These are phyloP conservation scores for Phialemoniopsis sp. DNA, from an alignment of 2,329 filamentous ascomycete genomes.

Conservation along the genomic window DNA sequence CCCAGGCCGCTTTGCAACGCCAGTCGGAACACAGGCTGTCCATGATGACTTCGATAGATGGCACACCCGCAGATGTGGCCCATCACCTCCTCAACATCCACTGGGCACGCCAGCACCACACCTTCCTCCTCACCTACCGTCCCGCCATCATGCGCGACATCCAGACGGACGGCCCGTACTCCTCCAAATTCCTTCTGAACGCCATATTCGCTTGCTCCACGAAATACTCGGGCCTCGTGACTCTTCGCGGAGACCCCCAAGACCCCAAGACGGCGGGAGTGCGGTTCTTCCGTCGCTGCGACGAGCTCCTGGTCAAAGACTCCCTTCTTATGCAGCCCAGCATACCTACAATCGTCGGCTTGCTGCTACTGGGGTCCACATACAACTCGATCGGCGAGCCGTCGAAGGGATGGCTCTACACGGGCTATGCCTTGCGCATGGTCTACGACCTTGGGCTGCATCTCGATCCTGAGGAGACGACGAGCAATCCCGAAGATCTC, in stretches of 20 bases:
- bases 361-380: constrained; percentile 19
- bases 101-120: constrained; percentile 32
- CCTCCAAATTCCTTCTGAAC: constrained; percentile 30
- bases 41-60: constrained; percentile 18
- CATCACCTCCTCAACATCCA: constrained; percentile 30
- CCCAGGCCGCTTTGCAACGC: no score
- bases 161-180: constrained; percentile 24
- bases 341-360: constrained; percentile 18
- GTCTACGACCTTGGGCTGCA: constrained; percentile 30
- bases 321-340: constrained; percentile 11
- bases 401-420: constrained; percentile 32
- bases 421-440: constrained; percentile 34
- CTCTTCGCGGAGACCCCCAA: constrained; percentile 22
- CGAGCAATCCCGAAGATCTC: constrained; percentile 15
- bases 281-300: constrained; percentile 16
- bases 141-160: constrained; percentile 31
- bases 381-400: constrained; percentile 16
- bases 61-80: constrained; percentile 20
- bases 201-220: constrained; percentile 24
- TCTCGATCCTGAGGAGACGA: constrained; percentile 11
- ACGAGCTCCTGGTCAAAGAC: constrained; percentile 14
- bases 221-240: constrained; percentile 17
- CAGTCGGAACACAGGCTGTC: neutral
- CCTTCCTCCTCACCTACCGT: constrained; percentile 30
- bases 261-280: constrained; percentile 14